A percentile compares a stretch with the other conserved stretches of the same genome.
phyloP scores from a whole-genome alignment of 768 basidiomycete species.

The Tylopilus intermedius region DNA sequence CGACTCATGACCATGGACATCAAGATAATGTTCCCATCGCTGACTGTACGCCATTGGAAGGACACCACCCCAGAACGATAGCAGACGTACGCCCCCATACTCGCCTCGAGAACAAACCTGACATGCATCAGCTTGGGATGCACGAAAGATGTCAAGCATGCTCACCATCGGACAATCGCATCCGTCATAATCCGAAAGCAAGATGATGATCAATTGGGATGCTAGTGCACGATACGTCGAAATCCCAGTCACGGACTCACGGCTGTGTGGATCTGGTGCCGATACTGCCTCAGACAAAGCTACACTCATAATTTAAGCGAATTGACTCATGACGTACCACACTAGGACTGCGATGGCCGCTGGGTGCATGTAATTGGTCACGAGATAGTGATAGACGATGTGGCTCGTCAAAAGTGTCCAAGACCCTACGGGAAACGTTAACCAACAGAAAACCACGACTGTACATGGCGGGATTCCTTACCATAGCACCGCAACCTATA shows the following conservation, averaged over 20 bases:
- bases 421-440: conserved; percentile 20
- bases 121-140: neutral
- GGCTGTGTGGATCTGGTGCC: conserved; percentile 46
- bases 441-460: neutral
- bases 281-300: neutral
- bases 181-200: conserved; percentile 41
- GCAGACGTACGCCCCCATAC: conserved; percentile 44
- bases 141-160: neutral
- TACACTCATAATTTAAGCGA: neutral
- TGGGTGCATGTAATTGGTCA: conserved; percentile 49
- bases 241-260: conserved; percentile 40
- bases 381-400: conserved; percentile 55
- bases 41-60: conserved; percentile 34
- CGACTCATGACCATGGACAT: conserved; percentile 45
- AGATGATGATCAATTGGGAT: neutral
- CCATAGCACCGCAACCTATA: conserved; percentile 21
- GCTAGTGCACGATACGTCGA: neutral
- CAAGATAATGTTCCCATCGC: conserved; percentile 39
- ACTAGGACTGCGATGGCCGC: conserved; percentile 38
- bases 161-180: conserved; percentile 43
- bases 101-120: conserved; percentile 46
- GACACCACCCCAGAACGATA: neutral
- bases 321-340: conserved; percentile 39
- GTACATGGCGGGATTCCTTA: neutral
- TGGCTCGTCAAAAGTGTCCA: conserved; percentile 56